Evolutionary conservation across 345 rosid genomes (phyloP).

Genomic region (Anastatica hierochuntica): DNA sequence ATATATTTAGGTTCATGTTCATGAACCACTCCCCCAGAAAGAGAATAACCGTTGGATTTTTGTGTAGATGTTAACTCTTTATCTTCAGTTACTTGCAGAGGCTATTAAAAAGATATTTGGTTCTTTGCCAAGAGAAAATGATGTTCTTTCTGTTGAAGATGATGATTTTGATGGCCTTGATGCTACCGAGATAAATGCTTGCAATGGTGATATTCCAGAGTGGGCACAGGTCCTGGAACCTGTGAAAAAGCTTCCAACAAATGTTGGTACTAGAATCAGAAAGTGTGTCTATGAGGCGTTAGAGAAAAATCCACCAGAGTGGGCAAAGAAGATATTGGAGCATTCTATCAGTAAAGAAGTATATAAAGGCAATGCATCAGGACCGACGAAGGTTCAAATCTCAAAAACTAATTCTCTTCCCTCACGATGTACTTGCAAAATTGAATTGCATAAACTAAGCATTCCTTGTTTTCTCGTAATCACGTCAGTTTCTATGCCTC

Average conservation of each 20-base stretch:
- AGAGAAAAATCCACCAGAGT: conserved; percentile 75
- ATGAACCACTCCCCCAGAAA: not conserved
- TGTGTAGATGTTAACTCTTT: conserved; percentile 19
- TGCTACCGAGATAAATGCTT: conserved; percentile 37
- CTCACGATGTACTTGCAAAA: conserved; percentile 7
- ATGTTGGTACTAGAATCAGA: conserved; percentile 97
- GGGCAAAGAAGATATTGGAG: conserved; percentile 80
- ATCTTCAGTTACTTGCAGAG: conserved; percentile 93
- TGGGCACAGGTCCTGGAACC: conserved; percentile 83
- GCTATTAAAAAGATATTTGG: conserved; percentile 71
- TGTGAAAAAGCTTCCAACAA: conserved; percentile 91
- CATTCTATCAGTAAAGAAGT: conserved; percentile 93
- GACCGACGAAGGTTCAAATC: conserved; percentile 83
- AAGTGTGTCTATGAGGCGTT: conserved; percentile 83
- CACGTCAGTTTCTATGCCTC: conserved; percentile 1
- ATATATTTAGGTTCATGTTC: not conserved
- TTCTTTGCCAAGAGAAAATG: conserved; percentile 42
- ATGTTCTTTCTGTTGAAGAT: conserved; percentile 55
- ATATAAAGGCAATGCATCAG: conserved; percentile 98
- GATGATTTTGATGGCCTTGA: conserved; percentile 45
- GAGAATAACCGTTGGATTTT: not conserved
- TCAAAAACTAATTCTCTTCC: conserved; percentile 13
- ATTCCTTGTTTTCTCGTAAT: not conserved
- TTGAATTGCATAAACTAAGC: conserved; percentile 8
- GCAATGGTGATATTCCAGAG: conserved; percentile 60